Evolutionary conservation across 495 filamentous ascomycete species (phyloP).

Genomic region (Penicillium flavigenum): DNA sequence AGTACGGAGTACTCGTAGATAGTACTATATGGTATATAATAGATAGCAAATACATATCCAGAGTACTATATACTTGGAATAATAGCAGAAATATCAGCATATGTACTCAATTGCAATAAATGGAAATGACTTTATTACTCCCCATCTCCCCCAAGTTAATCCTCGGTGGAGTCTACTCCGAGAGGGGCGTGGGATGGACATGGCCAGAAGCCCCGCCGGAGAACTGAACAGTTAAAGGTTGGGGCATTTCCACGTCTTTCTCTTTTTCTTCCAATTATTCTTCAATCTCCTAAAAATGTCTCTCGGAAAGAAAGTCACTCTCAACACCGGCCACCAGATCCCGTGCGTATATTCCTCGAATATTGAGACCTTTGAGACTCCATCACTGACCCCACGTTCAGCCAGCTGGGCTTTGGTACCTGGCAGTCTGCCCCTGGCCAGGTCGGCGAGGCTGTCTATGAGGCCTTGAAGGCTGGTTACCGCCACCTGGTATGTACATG

Average conservation of each 20-base stretch:
- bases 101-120: neutral
- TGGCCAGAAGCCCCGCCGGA: constrained; percentile 15
- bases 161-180: constrained; percentile 29
- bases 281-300: constrained; percentile 32
- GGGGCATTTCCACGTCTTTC: constrained; percentile 6
- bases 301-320: constrained; percentile 47
- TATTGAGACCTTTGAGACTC: no score
- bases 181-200: constrained; percentile 19
- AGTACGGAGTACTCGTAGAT: neutral
- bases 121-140: neutral
- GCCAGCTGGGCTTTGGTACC: constrained; percentile 54
- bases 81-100: neutral
- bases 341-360: constrained; percentile 32
- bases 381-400: constrained; percentile 14
- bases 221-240: constrained; percentile 13
- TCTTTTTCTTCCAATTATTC: constrained; percentile 6
- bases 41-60: neutral
- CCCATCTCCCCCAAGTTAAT: no score
- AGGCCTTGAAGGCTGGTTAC: constrained; percentile 55
- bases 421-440: constrained; percentile 56
- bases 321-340: constrained; percentile 46
- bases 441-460: constrained; percentile 54
- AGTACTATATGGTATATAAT: neutral
- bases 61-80: neutral
- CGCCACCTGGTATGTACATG: constrained; percentile 48